Percentiles rank a stretch among this genome's conserved stretches.
These are phyloP conservation scores for Penicillium sp. DNA, from an alignment of 2,329 filamentous ascomycete species.

Conservation along the genomic window DNA sequence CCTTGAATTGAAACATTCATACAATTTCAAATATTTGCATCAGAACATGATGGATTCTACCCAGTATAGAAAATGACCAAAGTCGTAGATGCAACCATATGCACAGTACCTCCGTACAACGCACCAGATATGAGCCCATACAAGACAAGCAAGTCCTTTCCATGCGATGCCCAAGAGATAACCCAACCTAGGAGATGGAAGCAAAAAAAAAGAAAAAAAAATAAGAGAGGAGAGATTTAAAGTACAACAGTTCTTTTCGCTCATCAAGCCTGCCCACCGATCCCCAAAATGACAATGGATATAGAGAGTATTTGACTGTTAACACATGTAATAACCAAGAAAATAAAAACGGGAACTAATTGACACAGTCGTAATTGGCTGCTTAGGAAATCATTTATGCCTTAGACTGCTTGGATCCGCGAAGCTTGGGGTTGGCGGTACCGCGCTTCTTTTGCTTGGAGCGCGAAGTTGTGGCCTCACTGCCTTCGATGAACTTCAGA, in stretches of 20 bases:
- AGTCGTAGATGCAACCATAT: slow-evolving; percentile 18
- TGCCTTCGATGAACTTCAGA: slow-evolving; percentile 88
- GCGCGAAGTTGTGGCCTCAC: slow-evolving; percentile 41
- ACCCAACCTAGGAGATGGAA: slow-evolving; percentile 24
- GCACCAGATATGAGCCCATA: slow-evolving; percentile 32
- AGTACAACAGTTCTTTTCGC: slow-evolving; percentile 28
- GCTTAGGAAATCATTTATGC: slow-evolving; percentile 25
- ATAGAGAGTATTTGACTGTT: slow-evolving; percentile 29
- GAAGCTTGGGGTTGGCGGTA: slow-evolving; percentile 46
- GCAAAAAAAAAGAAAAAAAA: slow-evolving; percentile 17
- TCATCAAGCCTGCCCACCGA: slow-evolving; percentile 30
- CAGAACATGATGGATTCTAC: slow-evolving; percentile 4
- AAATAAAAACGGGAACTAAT: slow-evolving; percentile 16
- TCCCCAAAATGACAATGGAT: slow-evolving; percentile 25
- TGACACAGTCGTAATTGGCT: slow-evolving; percentile 11
- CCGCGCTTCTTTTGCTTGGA: slow-evolving; percentile 48
- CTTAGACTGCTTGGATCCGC: slow-evolving; percentile 43
- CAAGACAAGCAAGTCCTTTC: slow-evolving; percentile 36
- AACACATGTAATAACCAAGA: slow-evolving; percentile 30
- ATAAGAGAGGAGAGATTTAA: slow-evolving; percentile 39
- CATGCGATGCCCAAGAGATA: slow-evolving; percentile 32
- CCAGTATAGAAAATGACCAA: slow-evolving; percentile 17
- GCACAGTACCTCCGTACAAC: slow-evolving; percentile 21
- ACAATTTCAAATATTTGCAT: neutral
- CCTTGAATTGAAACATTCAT: neutral